Evolutionary conservation across 805 yeast genomes (phyloP).

Genomic region (Candida lessepsii): DNA sequence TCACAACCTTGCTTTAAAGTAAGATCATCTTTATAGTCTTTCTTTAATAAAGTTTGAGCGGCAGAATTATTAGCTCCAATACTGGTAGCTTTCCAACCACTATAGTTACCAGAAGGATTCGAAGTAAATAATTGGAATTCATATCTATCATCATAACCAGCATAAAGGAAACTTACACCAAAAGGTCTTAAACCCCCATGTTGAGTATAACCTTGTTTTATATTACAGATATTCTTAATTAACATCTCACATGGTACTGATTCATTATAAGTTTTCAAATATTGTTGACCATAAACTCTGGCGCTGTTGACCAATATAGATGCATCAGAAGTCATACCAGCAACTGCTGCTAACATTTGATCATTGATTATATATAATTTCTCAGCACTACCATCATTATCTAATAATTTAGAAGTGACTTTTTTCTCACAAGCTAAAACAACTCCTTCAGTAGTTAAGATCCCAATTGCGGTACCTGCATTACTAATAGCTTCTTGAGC

Average conservation of each 20-base stretch:
- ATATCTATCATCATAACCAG: slow-evolving; percentile 88
- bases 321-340: slow-evolving; percentile 98
- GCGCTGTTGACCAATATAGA: slow-evolving; percentile 84
- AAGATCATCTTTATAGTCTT: slow-evolving; percentile 86
- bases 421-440: slow-evolving; percentile 96
- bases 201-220: slow-evolving; percentile 97
- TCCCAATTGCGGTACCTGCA: slow-evolving; percentile 82
- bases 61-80: slow-evolving; percentile 96
- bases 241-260: slow-evolving; percentile 91
- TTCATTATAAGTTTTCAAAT: slow-evolving; percentile 83
- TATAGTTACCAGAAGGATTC: slow-evolving; percentile 95
- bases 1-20: slow-evolving; percentile 73
- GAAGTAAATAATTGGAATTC: slow-evolving; percentile 92
- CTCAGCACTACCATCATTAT: slow-evolving; percentile 91
- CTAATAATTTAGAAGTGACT: slow-evolving; percentile 87
- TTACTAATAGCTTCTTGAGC: slow-evolving; percentile 88
- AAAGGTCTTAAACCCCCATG: slow-evolving; percentile 98
- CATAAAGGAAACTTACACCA: slow-evolving; percentile 94
- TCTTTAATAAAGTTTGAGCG: slow-evolving; percentile 92
- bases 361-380: slow-evolving; percentile 85
- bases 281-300: slow-evolving; percentile 79
- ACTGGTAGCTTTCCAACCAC: slow-evolving; percentile 98
- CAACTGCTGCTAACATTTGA: slow-evolving; percentile 87
- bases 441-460: slow-evolving; percentile 78
- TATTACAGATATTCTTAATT: slow-evolving; percentile 85